Evolutionary conservation across 305 asterid genomes (phyloP).

Genomic region (Striga hermonthica): DNA sequence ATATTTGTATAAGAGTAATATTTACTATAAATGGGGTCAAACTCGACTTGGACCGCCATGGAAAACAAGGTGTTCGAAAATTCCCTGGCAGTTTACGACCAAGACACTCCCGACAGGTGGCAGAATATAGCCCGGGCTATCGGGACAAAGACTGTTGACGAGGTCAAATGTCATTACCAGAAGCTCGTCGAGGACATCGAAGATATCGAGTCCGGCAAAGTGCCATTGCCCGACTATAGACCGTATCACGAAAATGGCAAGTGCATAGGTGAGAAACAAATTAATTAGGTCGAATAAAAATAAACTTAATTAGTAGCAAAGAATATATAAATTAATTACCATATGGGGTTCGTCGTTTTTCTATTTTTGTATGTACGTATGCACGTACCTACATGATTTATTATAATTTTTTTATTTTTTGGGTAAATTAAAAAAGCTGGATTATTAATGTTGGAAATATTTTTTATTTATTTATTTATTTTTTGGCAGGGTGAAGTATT

Average conservation of each 20-base stretch:
- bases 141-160: slow-evolving; percentile 50
- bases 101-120: no score
- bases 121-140: slow-evolving; percentile 24
- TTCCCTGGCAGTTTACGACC: no score
- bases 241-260: background rate
- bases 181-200: slow-evolving; percentile 41
- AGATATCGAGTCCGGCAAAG: slow-evolving; percentile 44
- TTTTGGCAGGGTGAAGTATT: background rate
- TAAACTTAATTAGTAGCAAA: background rate
- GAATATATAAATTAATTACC: background rate
- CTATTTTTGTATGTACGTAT: no score
- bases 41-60: background rate
- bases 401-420: no score
- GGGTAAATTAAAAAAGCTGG: background rate
- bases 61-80: no score
- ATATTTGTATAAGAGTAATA: background rate
- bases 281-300: background rate
- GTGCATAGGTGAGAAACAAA: background rate
- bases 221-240: slow-evolving; percentile 52
- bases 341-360: no score
- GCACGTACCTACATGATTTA: no score
- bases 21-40: background rate
- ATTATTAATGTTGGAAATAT: background rate
- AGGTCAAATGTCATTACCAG: slow-evolving; percentile 44
- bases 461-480: no score